phyloP scores from a whole-genome alignment of 805 yeast species.

The Candida krabiensis region DNA sequence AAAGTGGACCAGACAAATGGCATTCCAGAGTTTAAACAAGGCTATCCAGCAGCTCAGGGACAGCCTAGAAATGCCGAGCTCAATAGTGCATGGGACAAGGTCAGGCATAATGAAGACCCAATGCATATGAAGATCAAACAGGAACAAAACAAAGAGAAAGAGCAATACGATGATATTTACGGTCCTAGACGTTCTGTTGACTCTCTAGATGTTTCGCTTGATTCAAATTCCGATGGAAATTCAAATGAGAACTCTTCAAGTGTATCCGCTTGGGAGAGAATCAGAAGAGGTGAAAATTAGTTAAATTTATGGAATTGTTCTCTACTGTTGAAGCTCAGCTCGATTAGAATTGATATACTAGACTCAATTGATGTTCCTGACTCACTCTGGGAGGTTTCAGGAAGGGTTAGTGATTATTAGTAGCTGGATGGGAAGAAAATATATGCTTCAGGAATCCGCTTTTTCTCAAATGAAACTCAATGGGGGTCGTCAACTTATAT shows the following conservation, averaged over 20 bases:
- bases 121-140: background rate
- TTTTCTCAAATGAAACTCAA: too few species aligned
- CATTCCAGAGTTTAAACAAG: constrained; percentile 7
- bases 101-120: constrained; percentile 14
- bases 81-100: constrained; percentile 23
- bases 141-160: background rate
- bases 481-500: too few species aligned
- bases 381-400: too few species aligned
- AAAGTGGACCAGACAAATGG: constrained; percentile 6
- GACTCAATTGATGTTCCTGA: too few species aligned
- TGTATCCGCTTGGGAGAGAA: constrained; percentile 28
- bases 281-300: constrained; percentile 16
- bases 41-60: constrained; percentile 1
- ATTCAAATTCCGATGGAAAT: background rate
- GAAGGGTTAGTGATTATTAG: too few species aligned
- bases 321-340: too few species aligned
- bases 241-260: constrained; percentile 3
- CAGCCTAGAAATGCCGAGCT: constrained; percentile 1
- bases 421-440: too few species aligned
- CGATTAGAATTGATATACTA: too few species aligned
- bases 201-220: constrained; percentile 4
- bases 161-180: background rate
- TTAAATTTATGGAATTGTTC: too few species aligned
- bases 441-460: too few species aligned
- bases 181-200: constrained; percentile 1